Conservation (phyloP, 164 flowering plant species). For the Protea cynaroides region DNA sequence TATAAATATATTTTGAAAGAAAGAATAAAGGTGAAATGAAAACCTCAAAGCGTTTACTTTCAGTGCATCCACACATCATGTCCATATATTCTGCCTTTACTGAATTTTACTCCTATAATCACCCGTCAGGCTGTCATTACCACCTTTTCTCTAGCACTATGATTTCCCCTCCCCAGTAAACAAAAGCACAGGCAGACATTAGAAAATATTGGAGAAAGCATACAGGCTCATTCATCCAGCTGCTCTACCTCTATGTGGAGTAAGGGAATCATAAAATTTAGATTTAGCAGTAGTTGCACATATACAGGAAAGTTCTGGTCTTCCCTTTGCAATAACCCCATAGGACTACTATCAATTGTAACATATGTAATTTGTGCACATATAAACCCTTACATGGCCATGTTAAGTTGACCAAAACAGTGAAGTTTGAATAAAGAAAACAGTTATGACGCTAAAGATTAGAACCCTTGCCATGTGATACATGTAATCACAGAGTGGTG, state of each 20-base stretch:
- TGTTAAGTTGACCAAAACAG: too few relatives aligned
- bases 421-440: too few relatives aligned
- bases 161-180: not conserved
- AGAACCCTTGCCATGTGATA: too few relatives aligned
- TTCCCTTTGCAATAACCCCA: not conserved
- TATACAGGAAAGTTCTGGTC: not conserved
- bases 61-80: not conserved
- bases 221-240: not conserved
- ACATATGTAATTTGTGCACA: too few relatives aligned
- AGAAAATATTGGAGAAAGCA: not conserved
- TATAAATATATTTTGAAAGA: not conserved
- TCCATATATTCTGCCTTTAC: not conserved
- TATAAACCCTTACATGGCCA: too few relatives aligned
- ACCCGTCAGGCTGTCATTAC: not conserved
- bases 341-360: not conserved
- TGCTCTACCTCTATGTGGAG: not conserved
- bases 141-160: not conserved
- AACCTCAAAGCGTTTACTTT: not conserved
- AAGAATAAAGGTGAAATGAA: not conserved
- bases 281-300: not conserved
- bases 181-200: not conserved
- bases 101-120: not conserved
- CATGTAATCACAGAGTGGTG: too few relatives aligned
- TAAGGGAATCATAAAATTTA: not conserved
- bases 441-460: too few relatives aligned